Evolutionary conservation across 2,329 filamentous ascomycete genomes (phyloP).

Genomic region (Arachnopeziza araneosa): DNA sequence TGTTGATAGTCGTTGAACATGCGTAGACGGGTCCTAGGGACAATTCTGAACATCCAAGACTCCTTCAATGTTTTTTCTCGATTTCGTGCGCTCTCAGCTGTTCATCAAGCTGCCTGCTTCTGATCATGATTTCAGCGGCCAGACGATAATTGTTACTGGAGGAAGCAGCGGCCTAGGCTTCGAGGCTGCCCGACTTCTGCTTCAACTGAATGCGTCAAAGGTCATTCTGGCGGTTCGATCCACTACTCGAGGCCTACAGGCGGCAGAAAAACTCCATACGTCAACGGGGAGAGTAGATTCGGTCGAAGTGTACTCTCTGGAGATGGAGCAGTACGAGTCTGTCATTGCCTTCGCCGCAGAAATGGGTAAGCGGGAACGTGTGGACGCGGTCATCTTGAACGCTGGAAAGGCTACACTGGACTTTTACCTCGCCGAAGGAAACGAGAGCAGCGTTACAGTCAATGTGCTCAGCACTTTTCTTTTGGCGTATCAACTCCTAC

Average conservation of each 20-base stretch:
- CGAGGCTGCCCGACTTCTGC: slow-evolving; percentile 31
- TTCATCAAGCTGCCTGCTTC: too few relatives aligned
- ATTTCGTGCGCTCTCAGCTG: too few relatives aligned
- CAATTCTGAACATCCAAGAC: too few relatives aligned
- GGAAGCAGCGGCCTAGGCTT: slow-evolving; percentile 34
- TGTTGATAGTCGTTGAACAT: too few relatives aligned
- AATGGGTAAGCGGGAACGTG: slow-evolving; percentile 22
- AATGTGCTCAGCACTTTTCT: slow-evolving; percentile 28
- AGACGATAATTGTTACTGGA: slow-evolving; percentile 33
- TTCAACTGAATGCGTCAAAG: slow-evolving; percentile 27
- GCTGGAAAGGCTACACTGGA: slow-evolving; percentile 9
- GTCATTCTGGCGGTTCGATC: slow-evolving; percentile 36
- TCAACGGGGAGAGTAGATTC: neutral
- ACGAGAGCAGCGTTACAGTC: slow-evolving; percentile 18
- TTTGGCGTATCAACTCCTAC: slow-evolving; percentile 18
- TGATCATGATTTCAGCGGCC: slow-evolving; percentile 21
- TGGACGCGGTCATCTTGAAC: slow-evolving; percentile 41
- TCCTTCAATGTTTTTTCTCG: too few relatives aligned
- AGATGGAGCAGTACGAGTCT: slow-evolving; percentile 11
- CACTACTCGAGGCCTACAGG: slow-evolving; percentile 38
- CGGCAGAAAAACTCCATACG: slow-evolving; percentile 33
- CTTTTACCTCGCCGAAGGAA: slow-evolving; percentile 9
- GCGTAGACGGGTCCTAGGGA: too few relatives aligned
- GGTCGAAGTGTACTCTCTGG: slow-evolving; percentile 11
- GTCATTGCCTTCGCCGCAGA: slow-evolving; percentile 7